Base-by-base conservation (phyloP, 176 grass and related monocot species). In the Puya raimondii region DNA sequence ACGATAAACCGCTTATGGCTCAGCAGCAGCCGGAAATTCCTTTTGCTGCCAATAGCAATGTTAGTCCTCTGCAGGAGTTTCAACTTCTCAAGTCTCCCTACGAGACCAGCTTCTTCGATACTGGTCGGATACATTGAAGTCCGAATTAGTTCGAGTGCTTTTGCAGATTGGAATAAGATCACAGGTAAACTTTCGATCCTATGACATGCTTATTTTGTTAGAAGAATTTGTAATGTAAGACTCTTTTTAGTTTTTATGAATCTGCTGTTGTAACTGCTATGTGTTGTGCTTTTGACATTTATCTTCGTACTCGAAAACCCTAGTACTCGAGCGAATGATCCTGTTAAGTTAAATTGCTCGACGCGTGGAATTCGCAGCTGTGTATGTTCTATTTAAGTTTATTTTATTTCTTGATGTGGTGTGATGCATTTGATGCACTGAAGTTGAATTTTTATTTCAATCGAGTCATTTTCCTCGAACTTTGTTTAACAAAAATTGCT, bases 51-150 rank as follows among this genome's bases (percentile, higher is more conserved):
- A 49, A 53, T 14, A 76, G 16, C 10, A 76, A 53, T 56, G 73
- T 15, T 20, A 29, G 23, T 26, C 25, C 16, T 2, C 25, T 77
- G 26, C 66, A 69, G 52, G 65, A 67, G 23, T 76, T 64, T 49
- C 71, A 74, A 18, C 47, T 74, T 9, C 27, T 64, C 8, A 64
- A 15, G 13, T 23, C 71, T 64, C 58, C 71, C 18, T 50, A 4
- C 50, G 58, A 49, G 17, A 23, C 71, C 54, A 3, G 14, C 2
- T n/a, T 74, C 21, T 74, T 74, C 50, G 71, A 64, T 56, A 64
- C 71, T 61, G 7, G 14, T 61, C 56, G 21, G 56, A 67, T 67
- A 14, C 65, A 48, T 67, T 67, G 65, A 67, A 4, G 65, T n/a
- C 25, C 13, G 47, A 67, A 67, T 61, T 10, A 61, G 56, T 20